These are phyloP conservation scores for Stachybotrys elegans DNA, from an alignment of 2,329 filamentous ascomycete genomes.

Conservation along the genomic window DNA sequence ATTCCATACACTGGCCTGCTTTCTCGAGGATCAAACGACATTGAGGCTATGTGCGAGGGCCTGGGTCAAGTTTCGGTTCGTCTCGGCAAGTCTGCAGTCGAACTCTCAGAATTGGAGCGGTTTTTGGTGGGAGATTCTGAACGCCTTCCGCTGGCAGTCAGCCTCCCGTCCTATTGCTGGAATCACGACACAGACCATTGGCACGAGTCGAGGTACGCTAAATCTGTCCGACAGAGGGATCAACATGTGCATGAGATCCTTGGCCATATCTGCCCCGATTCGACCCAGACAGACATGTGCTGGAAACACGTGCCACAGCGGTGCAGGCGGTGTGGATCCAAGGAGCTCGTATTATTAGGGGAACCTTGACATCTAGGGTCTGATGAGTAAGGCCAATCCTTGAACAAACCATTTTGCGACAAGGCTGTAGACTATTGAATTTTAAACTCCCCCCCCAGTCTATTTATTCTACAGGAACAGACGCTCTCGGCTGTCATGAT, in stretches of 20 bases:
- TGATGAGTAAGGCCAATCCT: too few species aligned
- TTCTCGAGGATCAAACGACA: neutral
- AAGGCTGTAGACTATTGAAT: too few species aligned
- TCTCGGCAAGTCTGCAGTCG: neutral
- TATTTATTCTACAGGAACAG: too few species aligned
- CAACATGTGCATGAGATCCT: neutral
- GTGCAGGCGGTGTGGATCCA: too few species aligned
- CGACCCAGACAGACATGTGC: neutral
- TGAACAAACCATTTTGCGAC: too few species aligned
- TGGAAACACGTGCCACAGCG: slow-evolving; percentile 13
- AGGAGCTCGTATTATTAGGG: too few species aligned
- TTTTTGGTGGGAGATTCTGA: neutral
- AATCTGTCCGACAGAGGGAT: neutral
- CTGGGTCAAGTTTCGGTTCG: neutral
- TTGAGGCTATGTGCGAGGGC: neutral
- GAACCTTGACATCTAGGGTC: too few species aligned
- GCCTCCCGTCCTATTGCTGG: neutral
- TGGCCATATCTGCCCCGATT: neutral
- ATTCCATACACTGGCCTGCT: slow-evolving; percentile 1
- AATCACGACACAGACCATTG: neutral
- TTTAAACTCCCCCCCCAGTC: too few species aligned
- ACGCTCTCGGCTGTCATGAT: too few species aligned
- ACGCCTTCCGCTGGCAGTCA: neutral
- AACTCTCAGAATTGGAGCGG: neutral
- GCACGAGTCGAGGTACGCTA: slow-evolving; percentile 1